Conservation (phyloP, 176 grass and related monocot genomes). For the Poa annua region DNA sequence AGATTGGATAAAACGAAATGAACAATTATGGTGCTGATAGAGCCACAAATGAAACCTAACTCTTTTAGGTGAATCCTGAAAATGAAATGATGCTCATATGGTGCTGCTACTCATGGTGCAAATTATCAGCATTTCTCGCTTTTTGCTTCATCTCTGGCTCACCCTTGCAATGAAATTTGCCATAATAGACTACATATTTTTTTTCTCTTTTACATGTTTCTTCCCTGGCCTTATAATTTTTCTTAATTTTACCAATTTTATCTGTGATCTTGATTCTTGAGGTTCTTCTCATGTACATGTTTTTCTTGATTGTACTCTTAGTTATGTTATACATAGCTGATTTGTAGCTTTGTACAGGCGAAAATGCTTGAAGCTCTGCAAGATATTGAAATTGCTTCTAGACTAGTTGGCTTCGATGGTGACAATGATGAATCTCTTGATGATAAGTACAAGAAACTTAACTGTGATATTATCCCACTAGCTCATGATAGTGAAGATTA, state of each 20-base stretch:
- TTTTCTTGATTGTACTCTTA: constrained; percentile 30
- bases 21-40: not conserved
- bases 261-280: constrained; percentile 5
- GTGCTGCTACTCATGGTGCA: not conserved
- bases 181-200: not conserved
- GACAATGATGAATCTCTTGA: constrained; percentile 85
- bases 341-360: constrained; percentile 48
- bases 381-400: constrained; percentile 98
- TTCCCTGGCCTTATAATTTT: not conserved
- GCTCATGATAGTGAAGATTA: constrained; percentile 86
- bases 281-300: not conserved
- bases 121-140: constrained; percentile 14
- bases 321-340: constrained; percentile 26
- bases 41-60: not conserved
- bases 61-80: constrained; percentile 9
- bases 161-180: not conserved
- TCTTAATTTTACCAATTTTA: constrained; percentile 13
- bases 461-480: constrained; percentile 68
- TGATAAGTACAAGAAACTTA: constrained; percentile 84
- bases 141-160: constrained; percentile 17
- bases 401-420: constrained; percentile 81
- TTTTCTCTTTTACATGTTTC: constrained; percentile 1
- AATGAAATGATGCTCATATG: not conserved
- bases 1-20: not conserved
- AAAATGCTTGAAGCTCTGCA: constrained; percentile 99